Base-by-base conservation (phyloP, 2,329 filamentous ascomycete species). In the Chrysoporthe deuterocubensis region DNA sequence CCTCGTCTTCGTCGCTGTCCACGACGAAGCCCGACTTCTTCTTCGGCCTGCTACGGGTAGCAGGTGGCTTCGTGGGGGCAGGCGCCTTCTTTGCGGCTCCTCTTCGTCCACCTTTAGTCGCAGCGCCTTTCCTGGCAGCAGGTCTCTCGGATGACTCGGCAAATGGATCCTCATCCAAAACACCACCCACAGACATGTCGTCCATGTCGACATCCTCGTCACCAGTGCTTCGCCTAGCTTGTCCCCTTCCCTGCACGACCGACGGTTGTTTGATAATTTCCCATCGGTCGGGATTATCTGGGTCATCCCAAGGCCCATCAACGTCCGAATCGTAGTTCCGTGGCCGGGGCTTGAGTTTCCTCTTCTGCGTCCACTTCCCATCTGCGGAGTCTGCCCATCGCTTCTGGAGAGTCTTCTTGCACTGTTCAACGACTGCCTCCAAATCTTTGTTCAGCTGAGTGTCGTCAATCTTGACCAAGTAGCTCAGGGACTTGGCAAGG, bases 241-340 rank as follows among this genome's bases (percentile, higher is more conserved):
- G 74, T 78, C 74, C 72, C 68, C 77, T 76, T 34, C 76, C 72
- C 18, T 58, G 21, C 26, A 32, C 9, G 34, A 37, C 21, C 13
- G 37, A 32, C 34, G 62, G 37, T 44, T 44, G 21, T 21, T 52
- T 48, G 32, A 65, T 65, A 7, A 26, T 26, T 74, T n/a, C 44
- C 65, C 57, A 67, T 4, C 37, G 80, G 57, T 89, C 83, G 5
- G 89, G 77, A 1, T 90, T 92, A 8, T 87, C 90, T 0, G 92
- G 88, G 68, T 93, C 89, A 60, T 96, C 91, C 94, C 95, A 98
- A 62, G 85, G 85, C 0, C 94, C 96, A 62, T 97, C 91, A 37
- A 94, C 81, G 71, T 98, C 95, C n/a, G 89, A 92, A 75, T 98
- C 93, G 94, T 94, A 98, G 2, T 84, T 84, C 13, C 88, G 86